These are phyloP conservation scores for Letharia columbiana DNA, from an alignment of 495 filamentous ascomycete genomes.

Conservation along the genomic window DNA sequence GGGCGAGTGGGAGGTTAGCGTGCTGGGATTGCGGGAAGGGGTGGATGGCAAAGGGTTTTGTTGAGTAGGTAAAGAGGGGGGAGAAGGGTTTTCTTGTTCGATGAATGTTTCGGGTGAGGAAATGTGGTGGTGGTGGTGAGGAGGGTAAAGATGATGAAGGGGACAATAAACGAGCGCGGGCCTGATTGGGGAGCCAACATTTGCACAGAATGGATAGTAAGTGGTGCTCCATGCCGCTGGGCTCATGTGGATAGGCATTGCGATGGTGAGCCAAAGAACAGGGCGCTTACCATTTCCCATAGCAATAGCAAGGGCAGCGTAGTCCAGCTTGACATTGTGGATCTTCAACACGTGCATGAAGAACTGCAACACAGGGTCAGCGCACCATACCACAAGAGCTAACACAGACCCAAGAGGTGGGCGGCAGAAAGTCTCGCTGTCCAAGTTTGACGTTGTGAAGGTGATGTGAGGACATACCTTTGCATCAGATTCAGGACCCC, in stretches of 20 bases:
- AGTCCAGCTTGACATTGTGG: conserved; percentile 8
- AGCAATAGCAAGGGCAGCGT: neutral
- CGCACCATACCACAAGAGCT: neutral
- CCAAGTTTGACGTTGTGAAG: neutral
- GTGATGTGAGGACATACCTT: neutral
- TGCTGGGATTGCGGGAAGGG: neutral
- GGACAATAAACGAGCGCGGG: neutral
- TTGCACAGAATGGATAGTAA: neutral
- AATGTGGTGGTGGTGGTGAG: neutral
- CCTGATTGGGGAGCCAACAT: neutral
- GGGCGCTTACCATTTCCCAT: conserved; percentile 9
- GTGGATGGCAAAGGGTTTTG: neutral
- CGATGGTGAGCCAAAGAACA: too few relatives aligned
- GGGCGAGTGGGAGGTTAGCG: neutral
- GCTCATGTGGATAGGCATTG: too few relatives aligned
- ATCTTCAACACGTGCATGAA: conserved; percentile 10
- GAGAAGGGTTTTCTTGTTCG: too few relatives aligned
- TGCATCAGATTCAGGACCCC: conserved; percentile 9
- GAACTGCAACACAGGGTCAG: neutral
- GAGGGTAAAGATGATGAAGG: neutral
- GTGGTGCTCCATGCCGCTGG: neutral
- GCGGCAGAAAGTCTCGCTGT: neutral
- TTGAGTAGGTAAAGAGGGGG: neutral
- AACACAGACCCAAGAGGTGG: neutral
- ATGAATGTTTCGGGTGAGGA: neutral